phyloP scores from a whole-genome alignment of 495 filamentous ascomycete species.

The Penicillium psychrofluorescens region DNA sequence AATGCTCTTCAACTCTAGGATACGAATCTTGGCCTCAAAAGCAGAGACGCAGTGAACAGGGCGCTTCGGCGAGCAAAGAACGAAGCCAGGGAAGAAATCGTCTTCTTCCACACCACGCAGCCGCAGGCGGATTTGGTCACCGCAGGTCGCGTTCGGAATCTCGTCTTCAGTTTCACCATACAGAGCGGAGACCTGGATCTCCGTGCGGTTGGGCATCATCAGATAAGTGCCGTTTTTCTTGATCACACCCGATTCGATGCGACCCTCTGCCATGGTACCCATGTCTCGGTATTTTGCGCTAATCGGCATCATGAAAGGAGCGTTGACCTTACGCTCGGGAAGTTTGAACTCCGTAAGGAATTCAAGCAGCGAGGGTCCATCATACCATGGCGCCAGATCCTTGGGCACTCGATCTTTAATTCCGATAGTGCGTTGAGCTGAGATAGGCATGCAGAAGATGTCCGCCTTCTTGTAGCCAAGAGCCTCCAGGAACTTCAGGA shows the following conservation, averaged over 20 bases:
- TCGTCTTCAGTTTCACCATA: slow-evolving; percentile 98
- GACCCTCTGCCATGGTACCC: slow-evolving; percentile 96
- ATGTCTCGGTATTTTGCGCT: slow-evolving; percentile 93
- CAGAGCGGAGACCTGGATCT: slow-evolving; percentile 68
- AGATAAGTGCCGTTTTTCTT: slow-evolving; percentile 76
- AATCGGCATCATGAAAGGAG: slow-evolving; percentile 99
- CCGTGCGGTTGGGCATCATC: slow-evolving; percentile 92
- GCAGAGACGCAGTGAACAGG: slow-evolving; percentile 81
- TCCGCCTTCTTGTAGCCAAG: slow-evolving; percentile 94
- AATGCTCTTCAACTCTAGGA: slow-evolving; percentile 94
- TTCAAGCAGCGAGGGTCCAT: slow-evolving; percentile 89
- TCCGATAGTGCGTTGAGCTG: slow-evolving; percentile 73
- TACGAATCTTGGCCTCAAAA: slow-evolving; percentile 94
- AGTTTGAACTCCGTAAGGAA: slow-evolving; percentile 86
- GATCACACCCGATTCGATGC: slow-evolving; percentile 87
- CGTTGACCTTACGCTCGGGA: slow-evolving; percentile 91
- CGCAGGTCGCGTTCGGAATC: slow-evolving; percentile 67
- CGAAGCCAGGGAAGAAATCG: slow-evolving; percentile 94
- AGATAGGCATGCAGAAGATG: slow-evolving; percentile 92
- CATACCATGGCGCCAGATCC: slow-evolving; percentile 72
- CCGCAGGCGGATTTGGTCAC: slow-evolving; percentile 90
- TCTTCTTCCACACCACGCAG: slow-evolving; percentile 95
- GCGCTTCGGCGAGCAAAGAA: slow-evolving; percentile 86
- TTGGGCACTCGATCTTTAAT: slow-evolving; percentile 84
- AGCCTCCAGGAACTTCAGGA: slow-evolving; percentile 77